Conservation (phyloP, 371 early-diverging fungal species). For the Mucor lusitanicus region DNA sequence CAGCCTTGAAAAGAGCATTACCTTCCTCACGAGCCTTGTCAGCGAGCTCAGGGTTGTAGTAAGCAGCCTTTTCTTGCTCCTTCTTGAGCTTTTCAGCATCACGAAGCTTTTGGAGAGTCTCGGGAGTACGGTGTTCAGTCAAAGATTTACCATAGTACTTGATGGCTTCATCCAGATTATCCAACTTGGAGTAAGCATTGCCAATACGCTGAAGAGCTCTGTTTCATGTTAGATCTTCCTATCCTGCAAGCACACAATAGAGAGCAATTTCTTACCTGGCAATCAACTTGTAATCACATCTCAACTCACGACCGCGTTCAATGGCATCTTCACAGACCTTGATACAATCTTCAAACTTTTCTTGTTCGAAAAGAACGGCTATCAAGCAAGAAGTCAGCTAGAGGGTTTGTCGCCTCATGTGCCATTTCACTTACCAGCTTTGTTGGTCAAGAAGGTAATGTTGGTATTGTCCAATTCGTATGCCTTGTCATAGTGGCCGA, state of each 20-base stretch:
- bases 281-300: slow-evolving; percentile 94
- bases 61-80: slow-evolving; percentile 81
- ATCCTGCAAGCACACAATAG: background rate
- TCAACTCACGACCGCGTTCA: slow-evolving; percentile 87
- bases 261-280: slow-evolving; percentile 69
- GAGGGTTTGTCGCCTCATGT: background rate
- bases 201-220: slow-evolving; percentile 93
- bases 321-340: slow-evolving; percentile 90
- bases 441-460: slow-evolving; percentile 93
- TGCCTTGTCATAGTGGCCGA: slow-evolving; percentile 91
- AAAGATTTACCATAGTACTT: slow-evolving; percentile 91
- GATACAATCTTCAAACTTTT: slow-evolving; percentile 89
- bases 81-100: slow-evolving; percentile 86
- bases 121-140: slow-evolving; percentile 94
- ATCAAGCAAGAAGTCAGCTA: background rate
- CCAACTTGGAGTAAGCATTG: slow-evolving; percentile 81
- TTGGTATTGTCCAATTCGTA: slow-evolving; percentile 87
- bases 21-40: slow-evolving; percentile 94
- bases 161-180: slow-evolving; percentile 85
- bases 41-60: slow-evolving; percentile 80
- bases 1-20: slow-evolving; percentile 91
- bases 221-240: background rate
- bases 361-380: slow-evolving; percentile 95
- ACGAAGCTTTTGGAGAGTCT: slow-evolving; percentile 87
- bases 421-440: slow-evolving; percentile 59